These are phyloP conservation scores for Colletotrichum theobromicola DNA, from an alignment of 2,329 filamentous ascomycete species.

Conservation along the genomic window DNA sequence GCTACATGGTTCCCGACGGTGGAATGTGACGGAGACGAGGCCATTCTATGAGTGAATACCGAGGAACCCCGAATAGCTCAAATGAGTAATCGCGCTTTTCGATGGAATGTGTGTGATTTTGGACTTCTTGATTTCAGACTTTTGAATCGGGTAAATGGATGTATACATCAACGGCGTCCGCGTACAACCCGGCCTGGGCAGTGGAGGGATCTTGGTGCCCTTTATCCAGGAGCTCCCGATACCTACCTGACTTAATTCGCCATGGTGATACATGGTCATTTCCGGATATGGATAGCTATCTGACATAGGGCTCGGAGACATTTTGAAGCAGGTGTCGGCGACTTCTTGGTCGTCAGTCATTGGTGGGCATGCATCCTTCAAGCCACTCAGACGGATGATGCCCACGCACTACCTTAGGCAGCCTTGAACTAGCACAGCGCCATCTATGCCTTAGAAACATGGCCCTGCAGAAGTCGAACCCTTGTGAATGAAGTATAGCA, in stretches of 20 bases:
- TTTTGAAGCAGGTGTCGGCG: background rate
- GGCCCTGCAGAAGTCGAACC: background rate
- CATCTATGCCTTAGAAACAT: background rate
- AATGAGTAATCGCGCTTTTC: background rate
- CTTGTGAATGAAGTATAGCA: background rate
- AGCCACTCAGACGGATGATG: background rate
- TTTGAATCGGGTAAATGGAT: background rate
- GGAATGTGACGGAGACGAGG: background rate
- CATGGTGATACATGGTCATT: background rate
- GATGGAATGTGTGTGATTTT: background rate
- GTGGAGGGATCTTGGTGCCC: background rate
- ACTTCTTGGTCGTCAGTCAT: background rate
- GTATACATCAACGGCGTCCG: rapidly evolving
- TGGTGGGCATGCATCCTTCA: background rate
- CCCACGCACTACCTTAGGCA: background rate
- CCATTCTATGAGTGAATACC: background rate
- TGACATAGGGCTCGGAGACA: background rate
- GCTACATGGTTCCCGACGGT: conserved; percentile 27
- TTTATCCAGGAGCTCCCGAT: background rate
- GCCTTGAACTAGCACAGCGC: background rate
- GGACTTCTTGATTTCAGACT: too few species aligned
- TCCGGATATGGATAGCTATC: background rate
- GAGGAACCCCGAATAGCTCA: background rate
- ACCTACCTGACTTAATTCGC: background rate
- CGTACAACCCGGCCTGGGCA: too few species aligned